Base-by-base conservation (phyloP, 1,284 basidiomycete species). In the Ceratobasidium sp. region DNA sequence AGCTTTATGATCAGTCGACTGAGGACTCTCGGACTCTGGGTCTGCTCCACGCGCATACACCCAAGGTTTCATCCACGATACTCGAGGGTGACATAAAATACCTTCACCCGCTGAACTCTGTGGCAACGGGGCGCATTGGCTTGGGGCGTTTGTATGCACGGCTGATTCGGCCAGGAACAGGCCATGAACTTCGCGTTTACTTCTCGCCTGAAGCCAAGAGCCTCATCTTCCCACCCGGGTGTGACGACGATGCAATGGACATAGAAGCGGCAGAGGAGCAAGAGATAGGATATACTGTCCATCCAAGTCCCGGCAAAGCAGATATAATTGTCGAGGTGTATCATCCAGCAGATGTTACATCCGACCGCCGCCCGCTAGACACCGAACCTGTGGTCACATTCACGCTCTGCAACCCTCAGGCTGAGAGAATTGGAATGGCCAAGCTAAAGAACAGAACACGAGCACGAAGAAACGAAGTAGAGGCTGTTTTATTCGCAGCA, bases 1-100 rank as follows among this genome's bases (percentile, higher is more conserved):
- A 89, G 91, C 80, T 88, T 92, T 79, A 88, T 87, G 53, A 76
- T 92, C 39, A 90, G 92, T 82, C 84, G 86, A 26, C 90, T 91
- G 83, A 92, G 92, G 82, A 86, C 86, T 66, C 61, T 12, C 28
- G n/a, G 5, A 9, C 63, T 18, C 49, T 76, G 6, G 49, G 73
- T 4, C 28, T 23, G n/a, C 49, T 66, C 20, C 39, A 66, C 1
- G 73, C 73, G 26, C 61, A 66, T 7, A 23, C 39, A 26, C 73
- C 63, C 15, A 18, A 46, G 5, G 63, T 76, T n/a, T 53, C 73
- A 23, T 42, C 51, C 1, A 67, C 73, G 13, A 13, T 7, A n/a
- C 61, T 76, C 6, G 28, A 7, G 5, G 42, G 51, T 40, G 40
- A 63, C 28, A 3, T 40, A 28, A 56, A 39, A 20, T 28, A 33